Conservation (phyloP, 805 yeast species). For the Ogataea ramenticola region DNA sequence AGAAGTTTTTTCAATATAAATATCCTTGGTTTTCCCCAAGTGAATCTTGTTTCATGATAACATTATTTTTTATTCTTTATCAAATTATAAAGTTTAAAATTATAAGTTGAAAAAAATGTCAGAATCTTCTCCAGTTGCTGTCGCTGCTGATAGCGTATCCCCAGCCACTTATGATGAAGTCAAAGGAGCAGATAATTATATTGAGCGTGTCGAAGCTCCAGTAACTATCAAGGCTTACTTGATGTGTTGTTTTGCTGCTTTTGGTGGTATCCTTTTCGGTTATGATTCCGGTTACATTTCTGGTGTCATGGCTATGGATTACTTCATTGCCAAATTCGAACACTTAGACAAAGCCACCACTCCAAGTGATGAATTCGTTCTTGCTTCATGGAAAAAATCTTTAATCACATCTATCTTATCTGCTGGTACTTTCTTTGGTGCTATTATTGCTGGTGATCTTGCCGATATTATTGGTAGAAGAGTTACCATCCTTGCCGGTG, state of each 20-base stretch:
- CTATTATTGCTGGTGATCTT: constrained; percentile 52
- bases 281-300: constrained; percentile 65
- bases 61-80: too few relatives aligned
- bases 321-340: constrained; percentile 25
- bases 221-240: constrained; percentile 28
- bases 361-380: constrained; percentile 11
- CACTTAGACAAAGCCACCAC: constrained; percentile 13
- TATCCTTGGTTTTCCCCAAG: too few relatives aligned
- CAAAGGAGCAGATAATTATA: constrained; percentile 10
- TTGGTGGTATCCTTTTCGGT: constrained; percentile 62
- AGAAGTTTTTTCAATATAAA: too few relatives aligned
- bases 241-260: constrained; percentile 52
- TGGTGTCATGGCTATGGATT: constrained; percentile 60
- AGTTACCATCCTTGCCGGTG: constrained; percentile 36
- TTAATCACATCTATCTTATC: constrained; percentile 69
- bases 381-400: constrained; percentile 26
- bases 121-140: too few relatives aligned
- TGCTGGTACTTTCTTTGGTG: constrained; percentile 65
- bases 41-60: too few relatives aligned
- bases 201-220: constrained; percentile 29
- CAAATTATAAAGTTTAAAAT: too few relatives aligned
- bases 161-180: background rate
- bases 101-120: too few relatives aligned
- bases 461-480: constrained; percentile 41
- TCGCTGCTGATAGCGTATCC: background rate